Base-by-base conservation (phyloP, 352 stramenopile species). In the Pythium sukuiense region DNA sequence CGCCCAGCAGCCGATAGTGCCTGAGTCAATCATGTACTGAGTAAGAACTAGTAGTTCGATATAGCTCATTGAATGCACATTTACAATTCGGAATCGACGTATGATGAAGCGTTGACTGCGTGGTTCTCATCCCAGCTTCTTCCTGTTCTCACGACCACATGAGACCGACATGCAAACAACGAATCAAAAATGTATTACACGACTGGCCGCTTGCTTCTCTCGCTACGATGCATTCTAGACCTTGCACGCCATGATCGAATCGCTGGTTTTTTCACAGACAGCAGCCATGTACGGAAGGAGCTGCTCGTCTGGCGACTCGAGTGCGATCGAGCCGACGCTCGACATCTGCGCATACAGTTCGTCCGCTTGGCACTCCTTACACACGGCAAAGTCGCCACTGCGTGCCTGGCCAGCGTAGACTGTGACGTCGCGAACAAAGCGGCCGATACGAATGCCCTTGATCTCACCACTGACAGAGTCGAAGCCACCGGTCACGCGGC, bases 371-470 rank as follows among this genome's bases (percentile, higher is more conserved):
- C 59, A 65, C 11, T 20, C 13, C 9, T 65, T 65, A 26, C 59
- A 65, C 8, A 65, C 37, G 8, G 37, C 59, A 53, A 65, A 65
- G 59, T 58, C 53, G 35, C 59, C 59, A 13, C 33, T 39, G n/a
- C 16, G 8, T 2, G 12, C 16, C 18, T 26, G n/a, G 5, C 59
- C 59, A 11, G 33, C 39, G 49, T 59, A 65, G 18, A 59, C 41
- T 6, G 59, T 65, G 20, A 65, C 29, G 26, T 65, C 50, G 26
- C 35, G 37, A 16, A 65, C 59, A 27, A 41, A 65, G 7, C 53
- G 59, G 16, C 59, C 59, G 11, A 65, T 65, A 27, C 18, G 56
- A 4, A 62, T 14, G 14, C 41, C 56, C 26, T 14, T 18, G 4
- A 55, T 20, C 0, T 30, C 29, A 1, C 26, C 18, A 5, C 45